A percentile compares a stretch with the other conserved stretches of the same genome.
Conservation (phyloP, 2,329 filamentous ascomycete species). For the Fusarium newnesense region DNA sequence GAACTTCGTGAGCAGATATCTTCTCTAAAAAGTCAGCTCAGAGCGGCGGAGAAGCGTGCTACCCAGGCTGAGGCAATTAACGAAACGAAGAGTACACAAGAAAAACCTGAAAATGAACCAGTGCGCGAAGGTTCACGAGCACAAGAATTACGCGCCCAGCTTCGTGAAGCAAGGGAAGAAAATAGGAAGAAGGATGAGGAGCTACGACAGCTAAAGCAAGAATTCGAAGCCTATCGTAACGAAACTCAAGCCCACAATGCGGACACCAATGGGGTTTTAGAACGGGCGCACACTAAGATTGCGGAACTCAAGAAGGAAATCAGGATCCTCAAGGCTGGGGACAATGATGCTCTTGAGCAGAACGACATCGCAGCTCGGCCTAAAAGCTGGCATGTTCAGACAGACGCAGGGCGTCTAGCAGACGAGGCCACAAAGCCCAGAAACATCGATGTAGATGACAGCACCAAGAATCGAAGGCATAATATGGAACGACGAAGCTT, state of each 20-base stretch:
- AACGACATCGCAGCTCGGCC: conserved; percentile 37
- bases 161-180: conserved; percentile 57
- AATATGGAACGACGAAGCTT: conserved; percentile 41
- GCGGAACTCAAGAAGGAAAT: conserved; percentile 65
- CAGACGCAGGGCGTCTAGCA: conserved; percentile 22
- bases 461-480: conserved; percentile 1
- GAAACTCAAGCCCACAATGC: conserved; percentile 64
- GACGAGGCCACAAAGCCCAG: conserved; percentile 15
- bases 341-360: conserved; percentile 16
- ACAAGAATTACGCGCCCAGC: conserved; percentile 54
- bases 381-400: conserved; percentile 46
- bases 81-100: conserved; percentile 40
- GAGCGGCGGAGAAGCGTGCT: conserved; percentile 57
- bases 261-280: conserved; percentile 65
- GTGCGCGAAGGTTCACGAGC: conserved; percentile 41
- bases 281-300: conserved; percentile 67
- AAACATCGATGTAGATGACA: not conserved
- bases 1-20: conserved; percentile 64
- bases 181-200: conserved; percentile 60
- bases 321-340: conserved; percentile 53
- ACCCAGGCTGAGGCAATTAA: conserved; percentile 48
- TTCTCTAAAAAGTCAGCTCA: conserved; percentile 62
- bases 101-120: conserved; percentile 39
- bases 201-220: conserved; percentile 59
- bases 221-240: conserved; percentile 65